Evolutionary conservation across 2,329 filamentous ascomycete species (phyloP), one percentile per base, ranked within the genome.

Genomic region (Pestalotiopsis sp.): DNA sequence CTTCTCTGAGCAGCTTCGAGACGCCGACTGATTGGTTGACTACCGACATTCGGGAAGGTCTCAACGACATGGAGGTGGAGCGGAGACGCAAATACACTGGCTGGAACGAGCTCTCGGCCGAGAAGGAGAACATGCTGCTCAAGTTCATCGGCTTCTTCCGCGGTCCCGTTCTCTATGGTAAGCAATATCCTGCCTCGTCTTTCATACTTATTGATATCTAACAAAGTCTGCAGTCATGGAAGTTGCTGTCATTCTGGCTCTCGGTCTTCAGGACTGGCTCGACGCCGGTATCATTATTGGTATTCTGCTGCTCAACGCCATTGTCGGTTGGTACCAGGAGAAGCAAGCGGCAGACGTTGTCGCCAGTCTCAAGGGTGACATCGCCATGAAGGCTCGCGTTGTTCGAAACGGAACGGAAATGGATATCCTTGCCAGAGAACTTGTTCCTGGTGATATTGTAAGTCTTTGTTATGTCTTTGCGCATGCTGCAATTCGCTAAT

Each of bases 281-380:
- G 91, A 92, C 84, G 85, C 92, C 71, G 91, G 90, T 87, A 90
- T 93, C 78, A 92, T 93, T 77, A 89, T 90, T 75, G 91, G 87
- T 86, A 92, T 93, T 80, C 82, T 93, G 66, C 72, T 92, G 77
- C 87, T 92, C 71, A 93, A 93, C 83, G 91, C 91, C 73, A 80
- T 89, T 70, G 91, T 92, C 80, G 91, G 91, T 86, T 93, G 90
- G 90, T 92, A 92, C 81, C 91, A 93, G 80, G 91, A 93, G 81
- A 92, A 92, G 84, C 90, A 92, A 81, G 91, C 91, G 76, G 90
- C 90, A 77, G 91, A 93, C 81, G 90, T 92, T 77, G 90, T 92
- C 75, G 90, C 90, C 68, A 87, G 84, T 70, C 82, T 92, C 72
- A 92, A 92, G 85, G 91, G 90, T 84, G 91, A 93, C 77, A 93